Conservation (phyloP, 495 filamentous ascomycete genomes). For the Podospora bellae-mahoneyi region DNA sequence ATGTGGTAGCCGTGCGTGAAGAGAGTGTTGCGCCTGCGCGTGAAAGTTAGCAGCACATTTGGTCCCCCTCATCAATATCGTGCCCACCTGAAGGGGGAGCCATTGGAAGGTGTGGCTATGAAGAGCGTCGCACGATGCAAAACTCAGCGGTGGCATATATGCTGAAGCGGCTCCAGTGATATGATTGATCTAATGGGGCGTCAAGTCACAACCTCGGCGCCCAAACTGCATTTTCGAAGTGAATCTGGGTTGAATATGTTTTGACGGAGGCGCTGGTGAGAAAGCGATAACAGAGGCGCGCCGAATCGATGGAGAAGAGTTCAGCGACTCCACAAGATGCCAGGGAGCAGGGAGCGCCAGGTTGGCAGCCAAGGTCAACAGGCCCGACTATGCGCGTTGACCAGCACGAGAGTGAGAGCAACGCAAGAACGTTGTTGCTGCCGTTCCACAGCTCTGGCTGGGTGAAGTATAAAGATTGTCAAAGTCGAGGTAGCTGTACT, state of each 20-base stretch:
- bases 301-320: slow-evolving; percentile 4
- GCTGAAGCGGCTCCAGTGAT: background rate
- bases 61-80: background rate
- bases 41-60: slow-evolving; percentile 14
- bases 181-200: background rate
- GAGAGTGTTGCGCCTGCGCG: slow-evolving; percentile 16
- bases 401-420: background rate
- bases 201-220: background rate
- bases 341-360: background rate
- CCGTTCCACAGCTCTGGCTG: background rate
- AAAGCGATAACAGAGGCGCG: background rate
- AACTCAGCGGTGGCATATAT: background rate
- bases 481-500: background rate
- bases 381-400: background rate
- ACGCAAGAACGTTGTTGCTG: background rate
- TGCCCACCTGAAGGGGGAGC: slow-evolving; percentile 3
- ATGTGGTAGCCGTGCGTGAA: slow-evolving; percentile 9
- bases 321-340: background rate
- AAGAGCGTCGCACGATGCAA: background rate
- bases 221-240: slow-evolving; percentile 1
- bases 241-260: background rate
- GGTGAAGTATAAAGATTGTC: background rate
- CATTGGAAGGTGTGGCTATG: background rate
- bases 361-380: background rate
- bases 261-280: background rate